These are phyloP conservation scores for Aspergillus proliferans DNA, from an alignment of 2,329 filamentous ascomycete species.

Conservation along the genomic window DNA sequence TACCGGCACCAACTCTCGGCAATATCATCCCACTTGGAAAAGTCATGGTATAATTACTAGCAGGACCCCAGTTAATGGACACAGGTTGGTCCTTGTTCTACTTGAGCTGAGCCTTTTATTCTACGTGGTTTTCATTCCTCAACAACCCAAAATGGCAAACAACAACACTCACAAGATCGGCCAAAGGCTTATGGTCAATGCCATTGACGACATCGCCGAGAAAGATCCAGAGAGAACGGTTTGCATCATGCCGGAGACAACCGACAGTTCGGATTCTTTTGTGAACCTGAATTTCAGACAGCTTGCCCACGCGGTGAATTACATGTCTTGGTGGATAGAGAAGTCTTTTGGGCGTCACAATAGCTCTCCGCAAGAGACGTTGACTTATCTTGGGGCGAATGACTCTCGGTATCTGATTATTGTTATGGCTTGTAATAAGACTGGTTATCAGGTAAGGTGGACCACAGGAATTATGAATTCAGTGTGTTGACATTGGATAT, in stretches of 20 bases:
- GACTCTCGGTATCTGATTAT: slow-evolving; percentile 16
- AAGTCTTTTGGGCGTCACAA: slow-evolving; percentile 10
- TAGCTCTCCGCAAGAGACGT: slow-evolving; percentile 6
- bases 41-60: too few relatives aligned
- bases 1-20: too few relatives aligned
- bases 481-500: neutral
- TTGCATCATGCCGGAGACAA: slow-evolving; percentile 5
- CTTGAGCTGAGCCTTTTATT: too few relatives aligned
- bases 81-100: too few relatives aligned
- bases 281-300: slow-evolving; percentile 12
- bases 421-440: slow-evolving; percentile 16
- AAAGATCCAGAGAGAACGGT: slow-evolving; percentile 3
- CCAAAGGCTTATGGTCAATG: slow-evolving; percentile 4
- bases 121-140: too few relatives aligned
- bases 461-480: neutral
- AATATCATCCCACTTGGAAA: too few relatives aligned
- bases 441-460: slow-evolving; percentile 11
- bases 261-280: slow-evolving; percentile 4
- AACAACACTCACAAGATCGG: neutral
- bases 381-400: slow-evolving; percentile 16
- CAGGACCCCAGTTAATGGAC: too few relatives aligned
- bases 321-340: slow-evolving; percentile 19
- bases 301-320: slow-evolving; percentile 17
- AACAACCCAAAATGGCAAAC: neutral
- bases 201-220: slow-evolving; percentile 6